Base-by-base conservation (phyloP, 2,329 filamentous ascomycete species). In the Diplocarpon rosae region DNA sequence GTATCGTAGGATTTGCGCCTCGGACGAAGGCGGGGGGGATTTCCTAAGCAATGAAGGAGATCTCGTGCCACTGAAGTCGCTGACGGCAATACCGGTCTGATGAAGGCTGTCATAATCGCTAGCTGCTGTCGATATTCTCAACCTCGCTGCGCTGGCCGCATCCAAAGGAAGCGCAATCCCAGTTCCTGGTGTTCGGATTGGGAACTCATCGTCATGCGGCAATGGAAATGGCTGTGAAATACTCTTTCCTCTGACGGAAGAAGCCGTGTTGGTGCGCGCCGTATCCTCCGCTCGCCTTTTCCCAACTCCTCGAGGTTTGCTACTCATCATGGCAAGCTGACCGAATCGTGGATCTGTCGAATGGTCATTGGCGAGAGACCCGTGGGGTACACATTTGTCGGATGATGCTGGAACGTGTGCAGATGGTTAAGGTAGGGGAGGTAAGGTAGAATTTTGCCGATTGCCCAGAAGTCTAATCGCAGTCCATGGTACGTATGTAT, bases 221-320 rank as follows among this genome's bases (percentile, higher is more conserved):
- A 80, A 71, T 1, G 75, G 75, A 38, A 80, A 80, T 12, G 78
- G 78, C 17, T 47, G 43, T 16, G 47, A 50, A 17, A 45, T 48
- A 5, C 47, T 80, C 52, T 70, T 73, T 49, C 75, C 76, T 32
- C 76, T 71, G 49, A 80, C 72, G 29, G 56, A 56, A 17, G 71
- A 70, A 44, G 61, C 62, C 32, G 65, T 59, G 52, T 66, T 68
- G 28, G 49, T 37, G 39, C 52, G 49, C 42, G 34, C 46, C 31
- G 48, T 48, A 30, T 28, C 43, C 28, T 53, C 51, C 17, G 43
- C 34, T 43, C 51, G 57, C 50, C 54, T 55, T 46, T 51, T 58
- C 30, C 46, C 50, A 28, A 48, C 10, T 29, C 49, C 50, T 36
- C 49, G 43, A 39, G 52, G 50, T 55, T 58, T 58, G 42, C 54